Conservation (phyloP, 2,329 filamentous ascomycete genomes). For the Epichloe elymi region DNA sequence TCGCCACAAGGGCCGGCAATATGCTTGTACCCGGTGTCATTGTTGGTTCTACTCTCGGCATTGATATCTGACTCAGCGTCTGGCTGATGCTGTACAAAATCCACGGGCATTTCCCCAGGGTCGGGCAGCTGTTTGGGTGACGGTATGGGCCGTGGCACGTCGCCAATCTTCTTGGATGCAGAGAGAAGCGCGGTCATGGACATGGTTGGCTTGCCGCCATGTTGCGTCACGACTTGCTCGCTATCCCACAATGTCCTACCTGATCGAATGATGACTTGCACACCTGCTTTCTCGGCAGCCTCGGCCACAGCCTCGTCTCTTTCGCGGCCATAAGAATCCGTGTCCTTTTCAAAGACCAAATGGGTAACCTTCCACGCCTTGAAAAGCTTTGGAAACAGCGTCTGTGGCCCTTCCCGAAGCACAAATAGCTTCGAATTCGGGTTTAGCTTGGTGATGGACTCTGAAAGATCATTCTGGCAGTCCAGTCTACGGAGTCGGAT, state of each 20-base stretch:
- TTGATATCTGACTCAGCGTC: conserved; percentile 46
- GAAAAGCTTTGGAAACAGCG: conserved; percentile 58
- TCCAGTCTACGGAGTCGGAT: conserved; percentile 39
- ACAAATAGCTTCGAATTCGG: conserved; percentile 57
- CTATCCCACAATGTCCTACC: conserved; percentile 64
- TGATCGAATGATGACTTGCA: conserved; percentile 49
- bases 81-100: conserved; percentile 43
- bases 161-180: conserved; percentile 49
- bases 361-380: conserved; percentile 62
- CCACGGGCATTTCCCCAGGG: conserved; percentile 47
- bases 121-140: conserved; percentile 47
- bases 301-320: conserved; percentile 46
- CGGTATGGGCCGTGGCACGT: conserved; percentile 47
- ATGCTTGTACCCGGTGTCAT: conserved; percentile 43
- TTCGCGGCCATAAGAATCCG: conserved; percentile 56
- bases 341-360: conserved; percentile 68
- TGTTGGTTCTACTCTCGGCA: conserved; percentile 33
- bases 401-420: conserved; percentile 59
- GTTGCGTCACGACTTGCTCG: conserved; percentile 51
- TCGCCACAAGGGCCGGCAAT: conserved; percentile 55
- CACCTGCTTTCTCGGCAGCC: conserved; percentile 50
- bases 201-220: conserved; percentile 62
- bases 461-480: conserved; percentile 58
- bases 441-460: conserved; percentile 55
- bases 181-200: conserved; percentile 53